These are phyloP conservation scores for Boletus vinaceobasis DNA, from an alignment of 768 basidiomycete genomes.

Conservation along the genomic window DNA sequence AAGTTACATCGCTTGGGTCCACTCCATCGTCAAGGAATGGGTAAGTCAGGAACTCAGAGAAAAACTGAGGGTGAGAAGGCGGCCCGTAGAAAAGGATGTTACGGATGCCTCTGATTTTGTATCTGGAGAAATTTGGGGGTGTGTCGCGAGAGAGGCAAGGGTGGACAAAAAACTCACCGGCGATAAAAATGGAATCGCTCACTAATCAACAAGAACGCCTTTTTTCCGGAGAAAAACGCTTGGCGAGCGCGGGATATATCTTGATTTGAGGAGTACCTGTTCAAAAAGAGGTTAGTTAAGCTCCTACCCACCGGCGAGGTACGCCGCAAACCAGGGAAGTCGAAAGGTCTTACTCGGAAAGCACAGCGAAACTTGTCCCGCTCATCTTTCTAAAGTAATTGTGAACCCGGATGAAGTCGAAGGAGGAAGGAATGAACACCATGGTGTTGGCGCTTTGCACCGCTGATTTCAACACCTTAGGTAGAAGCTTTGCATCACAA, in stretches of 20 bases:
- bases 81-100: conserved; percentile 93
- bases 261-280: conserved; percentile 86
- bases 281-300: background rate
- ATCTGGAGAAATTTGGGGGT: conserved; percentile 44
- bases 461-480: conserved; percentile 83
- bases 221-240: conserved; percentile 86
- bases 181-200: conserved; percentile 99
- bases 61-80: conserved; percentile 89
- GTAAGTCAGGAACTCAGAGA: conserved; percentile 83
- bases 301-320: background rate
- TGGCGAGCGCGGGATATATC: conserved; percentile 94
- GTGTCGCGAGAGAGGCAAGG: background rate
- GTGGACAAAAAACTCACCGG: conserved; percentile 42
- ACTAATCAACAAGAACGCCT: conserved; percentile 83
- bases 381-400: conserved; percentile 77
- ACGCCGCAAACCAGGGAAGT: background rate
- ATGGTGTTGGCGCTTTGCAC: conserved; percentile 87
- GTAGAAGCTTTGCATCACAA: conserved; percentile 58
- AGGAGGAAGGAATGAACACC: conserved; percentile 90
- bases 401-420: conserved; percentile 91
- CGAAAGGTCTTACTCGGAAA: conserved; percentile 72
- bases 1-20: conserved; percentile 83
- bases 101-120: conserved; percentile 88
- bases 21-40: conserved; percentile 90
- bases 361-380: conserved; percentile 70